These are phyloP conservation scores for Cladosporium phlei DNA, from an alignment of 2,329 filamentous ascomycete genomes.

Conservation along the genomic window DNA sequence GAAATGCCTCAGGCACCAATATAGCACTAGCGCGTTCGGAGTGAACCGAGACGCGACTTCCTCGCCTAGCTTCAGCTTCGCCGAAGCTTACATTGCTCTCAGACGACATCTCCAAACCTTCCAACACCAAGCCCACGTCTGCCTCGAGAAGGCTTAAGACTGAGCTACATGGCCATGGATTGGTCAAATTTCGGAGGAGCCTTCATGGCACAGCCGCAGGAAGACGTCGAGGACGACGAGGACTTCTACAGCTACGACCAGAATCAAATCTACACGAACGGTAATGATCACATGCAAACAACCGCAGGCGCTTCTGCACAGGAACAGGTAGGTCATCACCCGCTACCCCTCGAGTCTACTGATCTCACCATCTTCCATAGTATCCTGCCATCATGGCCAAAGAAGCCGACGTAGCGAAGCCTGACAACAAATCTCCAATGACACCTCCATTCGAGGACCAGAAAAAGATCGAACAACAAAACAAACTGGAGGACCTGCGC, in stretches of 20 bases:
- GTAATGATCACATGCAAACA: conserved; percentile 9
- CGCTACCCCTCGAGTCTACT: neutral
- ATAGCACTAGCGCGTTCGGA: too few relatives aligned
- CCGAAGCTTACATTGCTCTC: conserved; percentile 1
- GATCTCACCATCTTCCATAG: conserved; percentile 1
- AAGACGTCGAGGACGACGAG: conserved; percentile 14
- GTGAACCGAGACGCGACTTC: too few relatives aligned
- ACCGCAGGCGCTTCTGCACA: conserved; percentile 3
- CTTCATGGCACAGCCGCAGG: neutral
- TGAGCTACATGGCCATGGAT: conserved; percentile 6
- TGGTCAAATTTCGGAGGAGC: neutral
- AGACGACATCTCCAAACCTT: neutral
- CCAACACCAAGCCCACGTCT: neutral
- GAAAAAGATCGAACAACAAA: conserved; percentile 7
- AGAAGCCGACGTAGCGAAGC: neutral
- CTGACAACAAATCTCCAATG: neutral
- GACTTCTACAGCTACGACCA: conserved; percentile 15
- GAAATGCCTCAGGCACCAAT: too few relatives aligned
- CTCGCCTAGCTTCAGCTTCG: neutral
- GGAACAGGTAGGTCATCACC: neutral
- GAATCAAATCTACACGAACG: neutral
- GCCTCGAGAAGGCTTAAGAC: too few relatives aligned
- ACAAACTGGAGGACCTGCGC: conserved; percentile 7
- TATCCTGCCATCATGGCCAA: neutral
- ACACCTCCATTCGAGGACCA: conserved; percentile 2